Evolutionary conservation across 2,329 filamentous ascomycete species (phyloP).

Genomic region (Paraconiothyrium sp.): DNA sequence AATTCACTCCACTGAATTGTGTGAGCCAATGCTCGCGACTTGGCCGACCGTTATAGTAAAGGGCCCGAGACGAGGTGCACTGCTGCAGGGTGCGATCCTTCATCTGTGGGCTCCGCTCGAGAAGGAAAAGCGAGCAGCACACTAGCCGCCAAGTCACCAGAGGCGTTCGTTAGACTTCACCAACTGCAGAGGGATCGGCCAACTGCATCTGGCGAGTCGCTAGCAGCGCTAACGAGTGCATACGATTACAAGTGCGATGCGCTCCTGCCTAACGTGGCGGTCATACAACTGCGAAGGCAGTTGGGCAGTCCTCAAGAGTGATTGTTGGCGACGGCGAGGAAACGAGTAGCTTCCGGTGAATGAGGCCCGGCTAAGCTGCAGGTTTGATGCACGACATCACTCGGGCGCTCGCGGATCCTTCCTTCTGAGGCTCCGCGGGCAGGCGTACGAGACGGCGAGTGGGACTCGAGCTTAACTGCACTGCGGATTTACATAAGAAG

Average conservation of each 20-base stretch:
- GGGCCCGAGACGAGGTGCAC: neutral
- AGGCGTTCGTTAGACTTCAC: constrained; percentile 9
- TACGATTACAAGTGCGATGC: neutral
- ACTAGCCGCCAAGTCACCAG: constrained; percentile 7
- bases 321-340: neutral
- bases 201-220: constrained; percentile 13
- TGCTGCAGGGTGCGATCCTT: constrained; percentile 1
- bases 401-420: constrained; percentile 13
- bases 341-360: constrained; percentile 32
- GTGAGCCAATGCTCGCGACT: neutral
- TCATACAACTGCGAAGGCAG: neutral
- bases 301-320: neutral
- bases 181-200: constrained; percentile 8
- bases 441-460: constrained; percentile 27
- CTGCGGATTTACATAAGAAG: constrained; percentile 22
- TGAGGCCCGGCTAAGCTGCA: constrained; percentile 22
- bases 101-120: neutral
- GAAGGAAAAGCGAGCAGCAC: constrained; percentile 2
- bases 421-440: constrained; percentile 12
- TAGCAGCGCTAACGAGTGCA: constrained; percentile 2
- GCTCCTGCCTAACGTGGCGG: constrained; percentile 12
- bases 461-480: constrained; percentile 47
- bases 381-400: constrained; percentile 14
- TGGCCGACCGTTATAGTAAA: neutral
- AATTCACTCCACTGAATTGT: neutral